A percentile compares a stretch with the other conserved stretches of the same genome.
Evolutionary conservation across 2,329 filamentous ascomycete genomes (phyloP).

Genomic region (Aureobasidium sp.): DNA sequence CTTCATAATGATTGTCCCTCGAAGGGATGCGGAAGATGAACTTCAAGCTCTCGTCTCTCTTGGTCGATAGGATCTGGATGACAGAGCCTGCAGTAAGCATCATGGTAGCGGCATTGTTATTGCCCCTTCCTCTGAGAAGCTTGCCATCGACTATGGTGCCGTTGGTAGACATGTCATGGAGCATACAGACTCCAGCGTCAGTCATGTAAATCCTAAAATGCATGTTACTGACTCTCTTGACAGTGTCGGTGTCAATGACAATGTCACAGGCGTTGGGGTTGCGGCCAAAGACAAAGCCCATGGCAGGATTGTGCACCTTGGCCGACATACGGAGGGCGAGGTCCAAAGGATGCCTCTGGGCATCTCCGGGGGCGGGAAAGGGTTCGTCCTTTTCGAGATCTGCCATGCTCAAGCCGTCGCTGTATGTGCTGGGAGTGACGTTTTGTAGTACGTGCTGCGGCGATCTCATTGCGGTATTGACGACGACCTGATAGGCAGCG

Average conservation of each 20-base stretch:
- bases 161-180: constrained; percentile 93
- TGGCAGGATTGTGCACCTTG: constrained; percentile 55
- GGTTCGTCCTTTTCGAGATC: constrained; percentile 37
- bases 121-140: constrained; percentile 52
- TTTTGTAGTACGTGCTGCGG: constrained; percentile 57
- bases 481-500: constrained; percentile 65
- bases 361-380: constrained; percentile 46
- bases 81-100: constrained; percentile 67
- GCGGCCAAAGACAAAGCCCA: constrained; percentile 83
- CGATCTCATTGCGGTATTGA: constrained; percentile 43
- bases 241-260: constrained; percentile 57
- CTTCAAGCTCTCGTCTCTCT: constrained; percentile 56
- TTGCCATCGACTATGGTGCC: constrained; percentile 78
- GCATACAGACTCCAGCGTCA: constrained; percentile 76
- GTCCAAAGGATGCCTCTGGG: constrained; percentile 19
- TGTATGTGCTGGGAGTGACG: constrained; percentile 26
- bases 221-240: constrained; percentile 78
- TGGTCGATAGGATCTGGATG: constrained; percentile 58
- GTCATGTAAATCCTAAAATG: constrained; percentile 95
- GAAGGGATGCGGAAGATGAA: constrained; percentile 83
- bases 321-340: constrained; percentile 77
- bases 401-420: constrained; percentile 26
- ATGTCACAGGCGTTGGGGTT: constrained; percentile 66
- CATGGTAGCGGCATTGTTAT: constrained; percentile 42
- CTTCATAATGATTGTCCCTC: constrained; percentile 56